phyloP scores from a whole-genome alignment of 2,329 filamentous ascomycete genomes.

The Aspergillus versicolor region DNA sequence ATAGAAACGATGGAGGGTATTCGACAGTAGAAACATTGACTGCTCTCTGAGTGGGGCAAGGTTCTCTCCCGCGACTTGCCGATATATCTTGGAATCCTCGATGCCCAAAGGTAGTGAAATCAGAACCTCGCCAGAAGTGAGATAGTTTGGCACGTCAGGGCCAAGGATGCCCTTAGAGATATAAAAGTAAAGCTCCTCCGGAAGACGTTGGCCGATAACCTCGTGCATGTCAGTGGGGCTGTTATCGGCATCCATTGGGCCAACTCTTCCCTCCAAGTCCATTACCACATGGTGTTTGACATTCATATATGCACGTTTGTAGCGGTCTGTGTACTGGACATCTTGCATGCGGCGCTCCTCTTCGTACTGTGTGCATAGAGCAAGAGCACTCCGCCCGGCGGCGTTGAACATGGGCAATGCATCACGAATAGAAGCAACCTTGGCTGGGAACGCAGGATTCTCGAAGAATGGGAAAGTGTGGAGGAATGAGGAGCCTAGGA shows the following conservation, averaged over 20 bases:
- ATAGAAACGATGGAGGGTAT: conserved; percentile 79
- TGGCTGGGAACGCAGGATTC: conserved; percentile 57
- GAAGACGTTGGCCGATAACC: conserved; percentile 85
- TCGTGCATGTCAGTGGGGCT: conserved; percentile 83
- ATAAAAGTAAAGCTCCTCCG: conserved; percentile 88
- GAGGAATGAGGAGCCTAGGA: conserved; percentile 79
- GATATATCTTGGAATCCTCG: conserved; percentile 76
- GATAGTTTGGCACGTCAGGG: conserved; percentile 74
- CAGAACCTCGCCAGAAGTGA: conserved; percentile 75
- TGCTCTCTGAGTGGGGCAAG: conserved; percentile 74
- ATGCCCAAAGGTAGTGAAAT: conserved; percentile 85
- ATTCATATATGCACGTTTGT: conserved; percentile 78
- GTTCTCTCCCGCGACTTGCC: conserved; percentile 70
- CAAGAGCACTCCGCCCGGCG: conserved; percentile 66
- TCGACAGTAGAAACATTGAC: conserved; percentile 74
- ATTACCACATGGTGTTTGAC: conserved; percentile 87
- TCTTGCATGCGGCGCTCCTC: conserved; percentile 73
- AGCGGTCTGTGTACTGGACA: conserved; percentile 78
- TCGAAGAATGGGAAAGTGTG: conserved; percentile 76
- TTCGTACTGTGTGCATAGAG: conserved; percentile 73
- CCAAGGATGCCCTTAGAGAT: conserved; percentile 79
- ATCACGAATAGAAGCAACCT: conserved; percentile 64
- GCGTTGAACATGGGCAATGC: conserved; percentile 74
- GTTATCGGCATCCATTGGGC: conserved; percentile 69
- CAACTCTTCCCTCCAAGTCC: conserved; percentile 71